Evolutionary conservation across 2,329 filamentous ascomycete species (phyloP).

Genomic region (Rachicladosporium sp.): DNA sequence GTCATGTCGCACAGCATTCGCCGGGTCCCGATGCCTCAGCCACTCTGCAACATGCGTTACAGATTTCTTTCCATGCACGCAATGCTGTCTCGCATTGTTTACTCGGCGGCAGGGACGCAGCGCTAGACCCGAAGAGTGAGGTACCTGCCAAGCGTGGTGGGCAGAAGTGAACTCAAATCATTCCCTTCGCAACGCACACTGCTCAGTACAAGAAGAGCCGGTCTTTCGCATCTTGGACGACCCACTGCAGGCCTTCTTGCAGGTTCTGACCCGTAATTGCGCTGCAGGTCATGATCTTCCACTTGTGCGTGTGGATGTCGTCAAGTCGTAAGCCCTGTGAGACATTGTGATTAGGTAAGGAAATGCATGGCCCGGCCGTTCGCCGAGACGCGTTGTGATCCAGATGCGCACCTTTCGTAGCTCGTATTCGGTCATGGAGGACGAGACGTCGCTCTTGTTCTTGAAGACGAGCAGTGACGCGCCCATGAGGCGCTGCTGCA

Average conservation of each 20-base stretch:
- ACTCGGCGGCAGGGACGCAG: constrained; percentile 2
- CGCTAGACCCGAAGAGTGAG: constrained; percentile 10
- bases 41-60: constrained; percentile 2
- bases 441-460: constrained; percentile 90
- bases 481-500: constrained; percentile 66
- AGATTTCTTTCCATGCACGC: constrained; percentile 4
- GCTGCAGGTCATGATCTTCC: constrained; percentile 85
- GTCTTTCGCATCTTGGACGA: constrained; percentile 91
- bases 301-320: constrained; percentile 81
- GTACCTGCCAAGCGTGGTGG: constrained; percentile 4
- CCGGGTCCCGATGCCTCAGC: background rate
- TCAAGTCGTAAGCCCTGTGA: constrained; percentile 61
- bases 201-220: constrained; percentile 80
- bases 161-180: background rate
- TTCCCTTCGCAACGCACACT: constrained; percentile 5
- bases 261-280: constrained; percentile 90
- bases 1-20: no score
- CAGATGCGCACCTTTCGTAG: constrained; percentile 51
- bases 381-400: no score
- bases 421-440: constrained; percentile 79
- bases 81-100: constrained; percentile 7
- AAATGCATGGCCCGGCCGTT: no score
- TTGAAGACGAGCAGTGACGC: constrained; percentile 88
- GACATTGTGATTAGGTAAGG: constrained; percentile 7
- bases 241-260: constrained; percentile 79